phyloP scores from a whole-genome alignment of 2,329 filamentous ascomycete genomes.

The Ceratocystis cacaofunesta region DNA sequence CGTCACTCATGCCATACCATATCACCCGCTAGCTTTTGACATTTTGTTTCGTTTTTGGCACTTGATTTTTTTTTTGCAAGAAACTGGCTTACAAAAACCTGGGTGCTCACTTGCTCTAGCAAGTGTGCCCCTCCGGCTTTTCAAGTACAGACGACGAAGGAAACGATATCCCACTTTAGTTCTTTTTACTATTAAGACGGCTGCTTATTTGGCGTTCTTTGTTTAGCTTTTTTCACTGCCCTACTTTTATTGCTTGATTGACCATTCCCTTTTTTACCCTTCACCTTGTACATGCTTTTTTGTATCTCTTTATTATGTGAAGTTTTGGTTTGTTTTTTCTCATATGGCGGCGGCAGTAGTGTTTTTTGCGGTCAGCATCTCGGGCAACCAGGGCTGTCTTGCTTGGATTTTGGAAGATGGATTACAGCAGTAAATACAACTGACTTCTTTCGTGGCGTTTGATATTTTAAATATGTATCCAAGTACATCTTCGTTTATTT shows the following conservation, averaged over 20 bases:
- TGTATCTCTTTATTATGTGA: not conserved
- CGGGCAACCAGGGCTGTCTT: not conserved
- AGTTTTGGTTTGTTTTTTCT: not conserved
- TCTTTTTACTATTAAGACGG: not conserved
- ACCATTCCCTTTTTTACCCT: not conserved
- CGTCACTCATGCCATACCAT: not conserved
- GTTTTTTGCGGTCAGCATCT: not conserved
- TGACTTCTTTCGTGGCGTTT: not conserved
- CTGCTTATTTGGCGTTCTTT: not conserved
- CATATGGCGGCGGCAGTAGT: not conserved
- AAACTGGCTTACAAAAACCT: not conserved
- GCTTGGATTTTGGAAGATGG: not conserved
- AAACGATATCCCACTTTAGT: constrained; percentile 4
- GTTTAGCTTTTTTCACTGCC: not conserved
- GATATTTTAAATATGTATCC: too few relatives aligned
- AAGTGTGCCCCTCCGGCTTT: not conserved
- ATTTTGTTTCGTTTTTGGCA: not conserved
- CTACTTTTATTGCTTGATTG: not conserved
- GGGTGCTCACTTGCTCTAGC: not conserved
- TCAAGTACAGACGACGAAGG: not conserved
- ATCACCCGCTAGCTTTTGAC: not conserved
- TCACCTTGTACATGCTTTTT: not conserved
- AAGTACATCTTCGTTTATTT: too few relatives aligned
- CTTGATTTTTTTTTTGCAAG: not conserved
- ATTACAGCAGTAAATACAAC: not conserved